Evolutionary conservation across 2,329 filamentous ascomycete species (phyloP), one percentile per base, ranked within the genome.

Genomic region (Cercospora sesami): DNA sequence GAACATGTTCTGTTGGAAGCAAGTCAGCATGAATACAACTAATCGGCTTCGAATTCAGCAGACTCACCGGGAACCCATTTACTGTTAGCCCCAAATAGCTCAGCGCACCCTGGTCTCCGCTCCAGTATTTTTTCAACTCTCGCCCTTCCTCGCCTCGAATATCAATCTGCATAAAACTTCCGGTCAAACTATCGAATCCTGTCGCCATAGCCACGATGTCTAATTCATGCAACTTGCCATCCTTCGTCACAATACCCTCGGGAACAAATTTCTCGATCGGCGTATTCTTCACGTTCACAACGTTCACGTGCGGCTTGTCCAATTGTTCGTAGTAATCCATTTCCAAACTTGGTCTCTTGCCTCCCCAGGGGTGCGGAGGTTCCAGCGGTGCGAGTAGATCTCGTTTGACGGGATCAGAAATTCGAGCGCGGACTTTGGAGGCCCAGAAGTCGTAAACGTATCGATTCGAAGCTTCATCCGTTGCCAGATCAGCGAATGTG

Each of bases 401-500:
- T n/a, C 81, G 76, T 66, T 81, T 80, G 28, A 74, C 75, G 0
- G 85, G 80, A 64, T 88, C 84, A 0, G 78, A 75, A 45, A 89
- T 81, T 4, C 86, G 80, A 5, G 76, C 78, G 0, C 85, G 80
- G 0, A 82, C 81, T 74, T 86, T 86, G 67, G 81, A 80, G 2
- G 78, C 79, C 85, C 86, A 88, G 73, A 87, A 88, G 2, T 83
- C 78, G 73, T 88, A 88, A 0, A 81, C 78, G 61, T 82, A 79
- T 23, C 80, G 74, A 73, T 88, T 89, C 2, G 84, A 83, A 10
- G 83, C 79, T 0, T 76, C 53, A 31, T 81, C 76, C 18, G 78
- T 75, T 6, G 87, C 67, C 62, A 81, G 80, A 66, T 90, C 87
- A 60, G 83, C 82, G 78, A 88, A 89, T 3, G 80, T 75, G 0